These are phyloP conservation scores for Gaultheria prostrata DNA, from an alignment of 148 eudicot species.

Conservation along the genomic window DNA sequence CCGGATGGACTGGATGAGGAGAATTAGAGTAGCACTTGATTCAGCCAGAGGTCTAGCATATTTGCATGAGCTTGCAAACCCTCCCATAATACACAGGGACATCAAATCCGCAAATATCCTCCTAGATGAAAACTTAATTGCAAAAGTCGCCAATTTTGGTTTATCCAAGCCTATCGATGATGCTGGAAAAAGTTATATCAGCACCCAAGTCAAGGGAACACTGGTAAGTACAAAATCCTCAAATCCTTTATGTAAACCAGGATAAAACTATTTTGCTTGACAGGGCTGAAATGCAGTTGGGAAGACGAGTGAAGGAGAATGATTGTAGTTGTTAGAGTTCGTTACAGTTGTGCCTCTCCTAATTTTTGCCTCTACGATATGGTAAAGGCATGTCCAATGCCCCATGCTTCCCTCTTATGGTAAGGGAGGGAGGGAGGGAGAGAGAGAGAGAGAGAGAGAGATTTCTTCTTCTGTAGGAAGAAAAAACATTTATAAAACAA, in stretches of 20 bases:
- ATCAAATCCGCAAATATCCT: conserved; percentile 20
- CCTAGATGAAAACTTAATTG: conserved; percentile 21
- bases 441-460: not conserved
- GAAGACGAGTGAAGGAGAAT: not conserved
- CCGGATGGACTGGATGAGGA: too few relatives aligned
- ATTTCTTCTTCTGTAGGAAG: not conserved
- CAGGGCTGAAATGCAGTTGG: not conserved
- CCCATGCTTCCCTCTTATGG: too few relatives aligned
- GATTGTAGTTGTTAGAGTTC: not conserved
- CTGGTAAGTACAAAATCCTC: conserved; percentile 11
- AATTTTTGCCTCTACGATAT: not conserved
- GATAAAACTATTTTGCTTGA: not conserved
- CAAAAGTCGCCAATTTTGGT: conserved; percentile 27
- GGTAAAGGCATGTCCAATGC: not conserved
- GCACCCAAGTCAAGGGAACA: conserved; percentile 31
- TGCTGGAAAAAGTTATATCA: conserved; percentile 13
- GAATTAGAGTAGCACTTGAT: too few relatives aligned
- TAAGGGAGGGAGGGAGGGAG: not conserved
- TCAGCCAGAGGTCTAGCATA: too few relatives aligned
- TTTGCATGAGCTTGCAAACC: too few relatives aligned
- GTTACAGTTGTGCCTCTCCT: not conserved
- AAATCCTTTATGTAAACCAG: not conserved
- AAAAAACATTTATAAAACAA: not conserved
- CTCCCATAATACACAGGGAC: conserved; percentile 20
- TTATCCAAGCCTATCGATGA: conserved; percentile 19